Base-by-base conservation (phyloP, 2,329 filamentous ascomycete genomes). In the Chaetoscypha palmicola region DNA sequence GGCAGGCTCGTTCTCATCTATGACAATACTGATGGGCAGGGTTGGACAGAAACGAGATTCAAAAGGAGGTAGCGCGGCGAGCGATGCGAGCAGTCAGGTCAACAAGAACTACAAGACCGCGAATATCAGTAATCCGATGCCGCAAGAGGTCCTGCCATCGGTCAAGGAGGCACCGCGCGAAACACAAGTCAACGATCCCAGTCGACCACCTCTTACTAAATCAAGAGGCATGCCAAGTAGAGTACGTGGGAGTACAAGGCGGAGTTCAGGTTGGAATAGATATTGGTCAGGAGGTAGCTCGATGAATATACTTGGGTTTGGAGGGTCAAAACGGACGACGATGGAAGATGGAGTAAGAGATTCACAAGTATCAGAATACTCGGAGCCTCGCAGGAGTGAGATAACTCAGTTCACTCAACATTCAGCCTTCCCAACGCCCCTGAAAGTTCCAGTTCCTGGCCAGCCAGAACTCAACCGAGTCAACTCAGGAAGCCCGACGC, bases 211-310 rank as follows among this genome's bases (percentile, higher is more conserved):
- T n/a, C 35, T 41, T 16, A 31, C 39, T 12, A 51, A 47, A 43
- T 50, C 57, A 24, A 31, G 45, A 24, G 45, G 39, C n/a, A 33
- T 38, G 36, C 24, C 24, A 7, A 37, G 37, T 24, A 37, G 38
- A 32, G 31, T 40, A 28, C 50, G 57, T 7, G 48, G 46, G 7
- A 55, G 52, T 38, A 48, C 43, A 12, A 53, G 45, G 43, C 72
- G 77, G 57, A 86, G 81, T 55, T 86, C 82, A 3, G 82, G 82
- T 37, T 88, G 83, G 83, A 86, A 86, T 62, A 70, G 77, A 41
- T 88, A 87, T 64, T 88, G 84, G 76, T 85, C 82, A 11, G 82
- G 81, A 39, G 83, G 83, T 41, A 84, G 81, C 52, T 75, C 80
- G 5, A 65, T 82, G 44, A 81, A 82, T 56, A 74, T 83, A 19